Conservation (phyloP, 108 stramenopile genomes). For the Cyclotella baltica region DNA sequence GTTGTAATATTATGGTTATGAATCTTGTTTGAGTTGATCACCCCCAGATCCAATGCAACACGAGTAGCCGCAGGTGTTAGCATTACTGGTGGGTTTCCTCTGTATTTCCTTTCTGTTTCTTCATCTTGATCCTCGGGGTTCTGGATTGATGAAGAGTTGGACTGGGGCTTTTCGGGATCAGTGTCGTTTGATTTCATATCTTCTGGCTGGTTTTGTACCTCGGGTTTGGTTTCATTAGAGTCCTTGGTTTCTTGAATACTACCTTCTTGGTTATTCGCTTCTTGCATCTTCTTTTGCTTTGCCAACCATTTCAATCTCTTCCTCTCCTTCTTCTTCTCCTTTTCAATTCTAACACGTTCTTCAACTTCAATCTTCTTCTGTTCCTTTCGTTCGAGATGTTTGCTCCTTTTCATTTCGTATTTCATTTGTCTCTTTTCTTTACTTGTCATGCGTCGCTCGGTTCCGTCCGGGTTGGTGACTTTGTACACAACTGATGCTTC, state of each 20-base stretch:
- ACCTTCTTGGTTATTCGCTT: not conserved
- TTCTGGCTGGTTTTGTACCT: no score
- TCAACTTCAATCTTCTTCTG: slow-evolving; percentile 39
- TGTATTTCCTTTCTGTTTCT: not conserved
- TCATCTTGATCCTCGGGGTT: slow-evolving; percentile 6
- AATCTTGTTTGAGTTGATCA: not conserved
- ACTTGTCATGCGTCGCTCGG: slow-evolving; percentile 78
- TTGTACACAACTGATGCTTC: slow-evolving; percentile 44
- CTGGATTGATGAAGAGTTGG: not conserved
- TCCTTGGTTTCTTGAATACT: no score
- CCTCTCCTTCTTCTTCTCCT: slow-evolving; percentile 39
- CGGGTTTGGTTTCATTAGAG: no score
- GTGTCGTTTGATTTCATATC: not conserved
- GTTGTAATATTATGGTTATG: slow-evolving; percentile 11
- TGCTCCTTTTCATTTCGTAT: slow-evolving; percentile 47
- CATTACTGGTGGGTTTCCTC: slow-evolving; percentile 66
- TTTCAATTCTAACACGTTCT: slow-evolving; percentile 29
- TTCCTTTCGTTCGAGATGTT: slow-evolving; percentile 26
- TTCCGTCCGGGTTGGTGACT: slow-evolving; percentile 62
- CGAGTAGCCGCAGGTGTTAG: slow-evolving; percentile 68
- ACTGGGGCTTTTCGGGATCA: not conserved
- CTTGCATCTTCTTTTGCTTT: slow-evolving; percentile 7
- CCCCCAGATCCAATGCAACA: slow-evolving; percentile 28
- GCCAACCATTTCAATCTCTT: slow-evolving; percentile 29
- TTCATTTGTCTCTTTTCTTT: slow-evolving; percentile 76